phyloP scores from a whole-genome alignment of 495 filamentous ascomycete species.

The Penicillium longicatenatum region DNA sequence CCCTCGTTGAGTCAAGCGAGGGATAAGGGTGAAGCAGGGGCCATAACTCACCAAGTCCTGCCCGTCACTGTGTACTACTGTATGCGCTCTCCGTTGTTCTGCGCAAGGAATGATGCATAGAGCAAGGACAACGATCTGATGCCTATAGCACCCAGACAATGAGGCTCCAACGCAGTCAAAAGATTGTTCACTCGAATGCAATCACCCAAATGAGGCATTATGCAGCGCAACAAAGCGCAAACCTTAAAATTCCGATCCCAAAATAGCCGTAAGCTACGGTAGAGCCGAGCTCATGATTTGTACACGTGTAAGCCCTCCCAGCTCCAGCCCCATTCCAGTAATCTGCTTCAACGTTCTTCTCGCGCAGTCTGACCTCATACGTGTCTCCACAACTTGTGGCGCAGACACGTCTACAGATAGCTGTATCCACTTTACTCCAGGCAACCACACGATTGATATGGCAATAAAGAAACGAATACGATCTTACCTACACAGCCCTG shows the following conservation, averaged over 20 bases:
- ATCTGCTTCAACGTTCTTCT: background rate
- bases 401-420: conserved; percentile 1
- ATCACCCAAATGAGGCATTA: background rate
- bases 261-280: background rate
- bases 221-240: background rate
- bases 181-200: background rate
- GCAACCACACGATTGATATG: conserved; percentile 1
- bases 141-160: background rate
- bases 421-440: conserved; percentile 7
- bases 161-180: background rate
- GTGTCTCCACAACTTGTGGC: conserved; percentile 4
- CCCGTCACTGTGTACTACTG: too few species aligned
- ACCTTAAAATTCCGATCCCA: background rate
- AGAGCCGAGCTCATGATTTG: background rate
- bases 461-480: background rate
- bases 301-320: background rate
- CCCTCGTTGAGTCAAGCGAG: too few species aligned
- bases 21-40: too few species aligned
- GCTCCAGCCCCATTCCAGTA: background rate
- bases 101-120: too few species aligned
- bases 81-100: too few species aligned
- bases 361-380: conserved; percentile 1
- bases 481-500: background rate
- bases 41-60: too few species aligned
- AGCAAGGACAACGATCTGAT: background rate